Percentiles rank a stretch among this genome's conserved stretches.
Conservation (phyloP, 495 filamentous ascomycete genomes). For the Hypoxylon perforatum region DNA sequence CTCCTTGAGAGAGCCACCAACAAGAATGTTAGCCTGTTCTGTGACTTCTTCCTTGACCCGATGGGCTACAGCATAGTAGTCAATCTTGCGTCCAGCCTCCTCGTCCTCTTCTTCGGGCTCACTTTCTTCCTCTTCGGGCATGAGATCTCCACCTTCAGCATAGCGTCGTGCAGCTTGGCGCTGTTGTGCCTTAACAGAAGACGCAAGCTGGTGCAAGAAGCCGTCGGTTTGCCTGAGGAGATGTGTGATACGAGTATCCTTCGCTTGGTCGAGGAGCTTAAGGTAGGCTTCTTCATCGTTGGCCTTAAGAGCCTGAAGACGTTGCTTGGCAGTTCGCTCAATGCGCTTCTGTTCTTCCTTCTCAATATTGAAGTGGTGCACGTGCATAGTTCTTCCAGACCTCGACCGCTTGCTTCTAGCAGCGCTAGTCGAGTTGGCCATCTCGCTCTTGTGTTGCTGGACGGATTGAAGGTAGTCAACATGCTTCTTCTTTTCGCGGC, state of each 20-base stretch:
- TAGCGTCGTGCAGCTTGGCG: slow-evolving; percentile 82
- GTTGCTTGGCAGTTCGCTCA: slow-evolving; percentile 96
- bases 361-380: slow-evolving; percentile 94
- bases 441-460: slow-evolving; percentile 66
- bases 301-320: slow-evolving; percentile 97
- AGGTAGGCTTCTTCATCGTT: slow-evolving; percentile 99
- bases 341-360: slow-evolving; percentile 98
- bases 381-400: slow-evolving; percentile 84
- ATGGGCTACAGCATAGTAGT: slow-evolving; percentile 98
- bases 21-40: slow-evolving; percentile 82
- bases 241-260: slow-evolving; percentile 98
- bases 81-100: slow-evolving; percentile 79
- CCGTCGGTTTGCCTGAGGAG: slow-evolving; percentile 95
- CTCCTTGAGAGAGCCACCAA: slow-evolving; percentile 93
- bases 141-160: slow-evolving; percentile 68
- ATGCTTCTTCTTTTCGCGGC: slow-evolving; percentile 95
- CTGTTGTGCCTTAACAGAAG: slow-evolving; percentile 92
- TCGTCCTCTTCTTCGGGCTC: slow-evolving; percentile 73
- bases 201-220: slow-evolving; percentile 93
- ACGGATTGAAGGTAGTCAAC: slow-evolving; percentile 81
- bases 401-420: slow-evolving; percentile 76
- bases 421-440: slow-evolving; percentile 48
- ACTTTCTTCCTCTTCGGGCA: slow-evolving; percentile 69
- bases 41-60: slow-evolving; percentile 91
- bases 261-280: slow-evolving; percentile 95